These are phyloP conservation scores for Viridothelium virens DNA, from an alignment of 495 filamentous ascomycete species.

Conservation along the genomic window DNA sequence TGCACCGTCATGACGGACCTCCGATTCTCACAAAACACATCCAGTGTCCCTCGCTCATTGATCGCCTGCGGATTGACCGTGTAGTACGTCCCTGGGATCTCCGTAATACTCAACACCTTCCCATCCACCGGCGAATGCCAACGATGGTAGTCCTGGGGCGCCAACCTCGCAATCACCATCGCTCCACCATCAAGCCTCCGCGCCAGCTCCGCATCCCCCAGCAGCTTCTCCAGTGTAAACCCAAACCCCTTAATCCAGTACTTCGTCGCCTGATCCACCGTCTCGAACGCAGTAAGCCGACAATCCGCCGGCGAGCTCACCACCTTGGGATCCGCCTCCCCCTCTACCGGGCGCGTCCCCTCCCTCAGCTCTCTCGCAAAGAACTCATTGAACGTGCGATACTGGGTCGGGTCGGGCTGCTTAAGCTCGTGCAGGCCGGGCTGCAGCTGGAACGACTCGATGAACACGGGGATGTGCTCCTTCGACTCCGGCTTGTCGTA, in stretches of 20 bases:
- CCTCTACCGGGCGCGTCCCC: constrained; percentile 21
- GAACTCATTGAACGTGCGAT: constrained; percentile 29
- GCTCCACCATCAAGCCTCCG: constrained; percentile 22
- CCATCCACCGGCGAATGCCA: constrained; percentile 25
- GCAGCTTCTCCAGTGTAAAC: constrained; percentile 26
- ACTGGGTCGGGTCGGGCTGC: constrained; percentile 33
- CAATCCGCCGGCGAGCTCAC: constrained; percentile 25
- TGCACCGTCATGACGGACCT: constrained; percentile 37
- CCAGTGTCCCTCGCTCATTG: constrained; percentile 37
- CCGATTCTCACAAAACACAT: constrained; percentile 42
- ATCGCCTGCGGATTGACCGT: constrained; percentile 44
- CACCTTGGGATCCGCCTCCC: constrained; percentile 17
- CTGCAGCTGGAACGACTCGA: constrained; percentile 35
- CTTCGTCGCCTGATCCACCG: constrained; percentile 27
- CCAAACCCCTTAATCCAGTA: constrained; percentile 30
- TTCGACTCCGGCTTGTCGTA: constrained; percentile 36
- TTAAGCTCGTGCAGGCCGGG: constrained; percentile 30
- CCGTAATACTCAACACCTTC: constrained; percentile 18
- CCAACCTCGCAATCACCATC: constrained; percentile 25
- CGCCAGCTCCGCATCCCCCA: constrained; percentile 18
- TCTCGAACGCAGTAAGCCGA: constrained; percentile 24
- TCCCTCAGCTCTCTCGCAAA: constrained; percentile 26
- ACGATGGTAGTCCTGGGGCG: constrained; percentile 29
- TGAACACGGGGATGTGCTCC: constrained; percentile 39
- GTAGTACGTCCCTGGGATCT: constrained; percentile 28